Conservation (phyloP, 1,284 basidiomycete species). For the Phaffia rhodozyma region DNA sequence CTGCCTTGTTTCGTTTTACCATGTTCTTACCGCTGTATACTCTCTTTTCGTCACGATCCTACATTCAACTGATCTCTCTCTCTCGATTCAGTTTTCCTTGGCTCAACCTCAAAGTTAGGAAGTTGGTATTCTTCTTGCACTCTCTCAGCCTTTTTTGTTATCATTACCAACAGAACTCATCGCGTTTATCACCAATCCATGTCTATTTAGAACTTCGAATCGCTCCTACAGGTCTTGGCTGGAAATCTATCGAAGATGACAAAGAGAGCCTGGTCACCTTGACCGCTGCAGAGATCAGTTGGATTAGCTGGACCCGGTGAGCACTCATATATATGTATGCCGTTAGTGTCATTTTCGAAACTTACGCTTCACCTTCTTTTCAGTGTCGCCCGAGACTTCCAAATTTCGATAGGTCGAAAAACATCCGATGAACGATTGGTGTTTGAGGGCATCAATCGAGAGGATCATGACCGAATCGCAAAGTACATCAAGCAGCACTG, state of each 20-base stretch:
- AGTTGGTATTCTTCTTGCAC: no score
- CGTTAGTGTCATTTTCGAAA: background rate
- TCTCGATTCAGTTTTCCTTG: no score
- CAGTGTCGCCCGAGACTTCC: slow-evolving; percentile 80
- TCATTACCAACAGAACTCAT: no score
- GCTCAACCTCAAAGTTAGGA: no score
- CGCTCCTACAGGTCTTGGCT: slow-evolving; percentile 76
- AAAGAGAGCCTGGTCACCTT: slow-evolving; percentile 49
- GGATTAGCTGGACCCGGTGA: slow-evolving; percentile 66
- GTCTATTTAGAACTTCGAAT: slow-evolving; percentile 65
- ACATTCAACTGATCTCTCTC: no score
- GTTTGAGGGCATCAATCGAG: slow-evolving; percentile 90
- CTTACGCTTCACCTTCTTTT: background rate
- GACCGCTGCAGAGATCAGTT: slow-evolving; percentile 62
- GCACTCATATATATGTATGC: slow-evolving; percentile 15
- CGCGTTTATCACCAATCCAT: no score
- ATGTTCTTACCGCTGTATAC: no score
- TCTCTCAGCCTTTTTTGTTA: no score
- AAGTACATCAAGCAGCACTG: slow-evolving; percentile 74
- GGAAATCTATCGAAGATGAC: slow-evolving; percentile 53
- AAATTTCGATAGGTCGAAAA: slow-evolving; percentile 54
- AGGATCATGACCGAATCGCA: slow-evolving; percentile 75
- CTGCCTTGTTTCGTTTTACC: no score
- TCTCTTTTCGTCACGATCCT: no score
- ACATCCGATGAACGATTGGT: slow-evolving; percentile 41